Evolutionary conservation across 129 eudicot species (phyloP).

Genomic region (Dittrichia graveolens): DNA sequence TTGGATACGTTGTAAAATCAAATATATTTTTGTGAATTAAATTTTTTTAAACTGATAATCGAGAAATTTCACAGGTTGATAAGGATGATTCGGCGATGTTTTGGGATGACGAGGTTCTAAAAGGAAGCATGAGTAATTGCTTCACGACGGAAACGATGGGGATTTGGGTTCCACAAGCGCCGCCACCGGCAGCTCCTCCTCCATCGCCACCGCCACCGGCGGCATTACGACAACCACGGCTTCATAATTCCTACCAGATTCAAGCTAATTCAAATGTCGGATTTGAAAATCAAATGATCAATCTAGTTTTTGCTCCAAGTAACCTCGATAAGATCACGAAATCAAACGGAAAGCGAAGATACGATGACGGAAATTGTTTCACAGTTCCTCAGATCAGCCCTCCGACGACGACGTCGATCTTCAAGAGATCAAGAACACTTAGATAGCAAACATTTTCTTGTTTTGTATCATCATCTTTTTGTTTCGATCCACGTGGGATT

Average conservation of each 20-base stretch:
- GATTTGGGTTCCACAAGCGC: slow-evolving; percentile 78
- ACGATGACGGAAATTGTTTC: slow-evolving; percentile 45
- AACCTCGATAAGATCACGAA: slow-evolving; percentile 26
- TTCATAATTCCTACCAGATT: slow-evolving; percentile 3
- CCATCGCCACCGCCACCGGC: background rate
- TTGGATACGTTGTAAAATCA: no score
- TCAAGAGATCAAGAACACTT: slow-evolving; percentile 46
- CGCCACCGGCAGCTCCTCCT: slow-evolving; percentile 36
- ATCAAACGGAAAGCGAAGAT: slow-evolving; percentile 32
- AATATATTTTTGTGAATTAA: no score
- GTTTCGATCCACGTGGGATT: slow-evolving; percentile 18
- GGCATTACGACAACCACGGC: slow-evolving; percentile 4
- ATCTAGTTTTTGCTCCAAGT: slow-evolving; percentile 17
- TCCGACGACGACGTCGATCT: background rate
- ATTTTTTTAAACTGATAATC: background rate
- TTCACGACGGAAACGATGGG: slow-evolving; percentile 47
- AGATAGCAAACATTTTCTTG: slow-evolving; percentile 24
- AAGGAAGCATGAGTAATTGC: slow-evolving; percentile 28
- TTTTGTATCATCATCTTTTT: background rate
- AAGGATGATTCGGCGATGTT: slow-evolving; percentile 45
- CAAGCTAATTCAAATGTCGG: slow-evolving; percentile 23
- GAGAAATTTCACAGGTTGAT: slow-evolving; percentile 28
- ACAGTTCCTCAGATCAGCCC: slow-evolving; percentile 65
- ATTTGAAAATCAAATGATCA: slow-evolving; percentile 32
- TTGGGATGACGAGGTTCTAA: slow-evolving; percentile 53